These are phyloP conservation scores for Beauveria sp. DNA, from an alignment of 2,329 filamentous ascomycete genomes.

Conservation along the genomic window DNA sequence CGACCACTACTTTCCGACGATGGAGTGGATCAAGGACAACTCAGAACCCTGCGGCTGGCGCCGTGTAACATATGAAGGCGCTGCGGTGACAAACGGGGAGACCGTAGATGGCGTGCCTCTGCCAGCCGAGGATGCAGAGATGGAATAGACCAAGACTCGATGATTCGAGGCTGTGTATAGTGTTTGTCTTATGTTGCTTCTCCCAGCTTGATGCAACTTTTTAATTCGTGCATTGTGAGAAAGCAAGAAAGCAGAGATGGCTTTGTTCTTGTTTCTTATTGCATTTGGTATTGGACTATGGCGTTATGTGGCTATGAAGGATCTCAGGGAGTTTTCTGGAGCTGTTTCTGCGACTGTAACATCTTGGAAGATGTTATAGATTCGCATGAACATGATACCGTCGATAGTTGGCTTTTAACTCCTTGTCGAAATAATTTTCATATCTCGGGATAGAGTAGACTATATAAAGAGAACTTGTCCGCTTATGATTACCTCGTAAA, in stretches of 20 bases:
- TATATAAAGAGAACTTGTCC: background rate
- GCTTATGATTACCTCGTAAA: background rate
- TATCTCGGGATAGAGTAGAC: constrained; percentile 6
- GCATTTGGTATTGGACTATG: constrained; percentile 19
- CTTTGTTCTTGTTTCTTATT: constrained; percentile 4
- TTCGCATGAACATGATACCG: constrained; percentile 7
- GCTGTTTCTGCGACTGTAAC: constrained; percentile 17
- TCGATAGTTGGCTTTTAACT: constrained; percentile 4
- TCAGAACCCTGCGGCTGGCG: constrained; percentile 54
- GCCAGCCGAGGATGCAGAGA: constrained; percentile 34
- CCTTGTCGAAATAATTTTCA: background rate
- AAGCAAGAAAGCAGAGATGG: background rate
- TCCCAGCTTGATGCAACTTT: background rate
- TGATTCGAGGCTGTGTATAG: background rate
- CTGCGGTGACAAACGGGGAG: constrained; percentile 45
- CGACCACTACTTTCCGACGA: constrained; percentile 81
- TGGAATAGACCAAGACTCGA: constrained; percentile 25
- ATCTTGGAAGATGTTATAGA: background rate
- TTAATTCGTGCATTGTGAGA: background rate
- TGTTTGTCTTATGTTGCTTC: background rate
- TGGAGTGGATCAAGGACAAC: constrained; percentile 60
- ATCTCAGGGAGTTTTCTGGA: constrained; percentile 25
- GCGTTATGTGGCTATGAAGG: constrained; percentile 31
- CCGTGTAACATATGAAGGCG: constrained; percentile 53
- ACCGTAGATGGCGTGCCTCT: constrained; percentile 40